Evolutionary conservation across 495 filamentous ascomycete genomes (phyloP).

Genomic region (Xylaria palmicola): DNA sequence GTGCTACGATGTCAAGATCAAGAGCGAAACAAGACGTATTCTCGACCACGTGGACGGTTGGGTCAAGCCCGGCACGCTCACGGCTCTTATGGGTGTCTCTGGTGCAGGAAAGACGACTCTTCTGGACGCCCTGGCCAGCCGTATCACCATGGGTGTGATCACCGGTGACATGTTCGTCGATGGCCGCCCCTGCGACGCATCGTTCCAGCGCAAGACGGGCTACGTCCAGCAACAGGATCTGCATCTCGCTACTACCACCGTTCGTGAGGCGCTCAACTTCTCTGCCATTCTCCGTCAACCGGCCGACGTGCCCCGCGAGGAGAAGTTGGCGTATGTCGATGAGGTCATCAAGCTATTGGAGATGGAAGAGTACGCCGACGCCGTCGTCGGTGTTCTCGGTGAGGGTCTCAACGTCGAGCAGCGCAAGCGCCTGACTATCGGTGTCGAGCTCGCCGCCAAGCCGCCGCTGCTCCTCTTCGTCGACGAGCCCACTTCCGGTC

Average conservation of each 20-base stretch:
- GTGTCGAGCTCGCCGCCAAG: slow-evolving; percentile 88
- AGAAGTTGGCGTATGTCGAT: slow-evolving; percentile 85
- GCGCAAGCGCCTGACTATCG: slow-evolving; percentile 84
- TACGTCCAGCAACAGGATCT: slow-evolving; percentile 97
- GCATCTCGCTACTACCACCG: slow-evolving; percentile 80
- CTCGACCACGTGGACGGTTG: slow-evolving; percentile 83
- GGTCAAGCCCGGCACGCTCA: slow-evolving; percentile 88
- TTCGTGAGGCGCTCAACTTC: slow-evolving; percentile 82
- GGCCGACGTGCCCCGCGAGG: slow-evolving; percentile 59
- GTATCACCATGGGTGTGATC: slow-evolving; percentile 84
- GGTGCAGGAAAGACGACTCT: slow-evolving; percentile 75
- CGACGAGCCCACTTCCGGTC: slow-evolving; percentile 83
- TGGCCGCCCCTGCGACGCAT: slow-evolving; percentile 68
- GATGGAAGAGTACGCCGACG: slow-evolving; percentile 86
- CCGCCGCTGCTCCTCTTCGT: slow-evolving; percentile 88
- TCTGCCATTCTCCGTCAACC: slow-evolving; percentile 84
- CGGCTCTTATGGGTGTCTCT: slow-evolving; percentile 81
- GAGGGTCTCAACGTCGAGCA: slow-evolving; percentile 94
- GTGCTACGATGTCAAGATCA: slow-evolving; percentile 87
- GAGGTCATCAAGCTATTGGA: slow-evolving; percentile 87
- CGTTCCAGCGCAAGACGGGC: slow-evolving; percentile 90
- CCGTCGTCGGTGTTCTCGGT: slow-evolving; percentile 81
- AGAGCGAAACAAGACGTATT: slow-evolving; percentile 69
- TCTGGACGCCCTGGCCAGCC: slow-evolving; percentile 69
- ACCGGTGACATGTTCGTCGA: slow-evolving; percentile 84